A percentile compares a stretch with the other conserved stretches of the same genome.
These are phyloP conservation scores for Leucocoprinus sp. DNA, from an alignment of 768 basidiomycete species.

Conservation along the genomic window DNA sequence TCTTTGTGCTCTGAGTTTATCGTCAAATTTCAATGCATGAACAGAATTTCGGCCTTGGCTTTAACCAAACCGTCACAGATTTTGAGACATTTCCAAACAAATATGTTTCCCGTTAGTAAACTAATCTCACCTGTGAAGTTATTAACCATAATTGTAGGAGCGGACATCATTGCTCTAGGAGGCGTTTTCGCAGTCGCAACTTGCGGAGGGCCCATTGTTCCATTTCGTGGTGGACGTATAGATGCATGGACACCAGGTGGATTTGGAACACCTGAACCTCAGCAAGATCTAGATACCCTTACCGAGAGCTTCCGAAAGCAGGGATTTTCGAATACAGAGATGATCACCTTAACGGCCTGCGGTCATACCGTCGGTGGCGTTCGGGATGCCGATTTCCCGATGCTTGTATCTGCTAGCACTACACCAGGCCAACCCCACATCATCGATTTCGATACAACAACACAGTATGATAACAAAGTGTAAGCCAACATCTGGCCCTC, in stretches of 20 bases:
- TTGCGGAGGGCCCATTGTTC: constrained; percentile 40
- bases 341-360: constrained; percentile 44
- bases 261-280: constrained; percentile 34
- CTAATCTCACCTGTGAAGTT: background rate
- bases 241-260: constrained; percentile 31
- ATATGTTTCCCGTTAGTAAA: constrained; percentile 33
- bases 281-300: constrained; percentile 30
- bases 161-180: constrained; percentile 36
- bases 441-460: constrained; percentile 32
- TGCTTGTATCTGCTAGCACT: constrained; percentile 28
- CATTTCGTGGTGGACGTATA: constrained; percentile 33
- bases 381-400: constrained; percentile 36
- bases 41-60: constrained; percentile 41
- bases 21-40: background rate
- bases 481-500: constrained; percentile 11
- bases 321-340: constrained; percentile 37
- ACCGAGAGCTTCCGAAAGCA: constrained; percentile 31
- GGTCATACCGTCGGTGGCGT: constrained; percentile 46
- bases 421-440: constrained; percentile 20
- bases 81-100: constrained; percentile 34
- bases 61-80: constrained; percentile 34
- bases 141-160: constrained; percentile 21
- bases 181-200: constrained; percentile 28
- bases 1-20: constrained; percentile 1
- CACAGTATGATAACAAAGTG: constrained; percentile 35